A percentile compares a stretch with the other conserved stretches of the same genome.
phyloP scores from a whole-genome alignment of 441 rosid species.

The Eutrema salsugineum region DNA sequence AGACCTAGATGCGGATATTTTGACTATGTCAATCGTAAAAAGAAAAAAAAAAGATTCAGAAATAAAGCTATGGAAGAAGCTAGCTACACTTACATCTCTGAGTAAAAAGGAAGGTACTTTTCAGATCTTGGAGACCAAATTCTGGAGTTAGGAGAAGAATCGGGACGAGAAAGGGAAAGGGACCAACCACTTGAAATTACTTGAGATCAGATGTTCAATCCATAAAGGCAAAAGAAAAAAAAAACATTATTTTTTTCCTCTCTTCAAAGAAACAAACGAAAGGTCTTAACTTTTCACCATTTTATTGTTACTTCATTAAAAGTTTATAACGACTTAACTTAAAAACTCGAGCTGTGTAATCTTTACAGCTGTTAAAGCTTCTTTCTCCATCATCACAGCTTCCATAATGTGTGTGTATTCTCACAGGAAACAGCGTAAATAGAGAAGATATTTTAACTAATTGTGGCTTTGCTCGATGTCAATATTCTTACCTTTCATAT shows the following conservation, averaged over 20 bases:
- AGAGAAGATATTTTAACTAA: background rate
- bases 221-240: background rate
- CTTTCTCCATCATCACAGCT: background rate
- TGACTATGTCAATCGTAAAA: slow-evolving; percentile 12
- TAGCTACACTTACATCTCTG: slow-evolving; percentile 20
- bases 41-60: slow-evolving; percentile 4
- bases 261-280: background rate
- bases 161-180: background rate
- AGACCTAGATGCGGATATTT: slow-evolving; percentile 12
- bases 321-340: background rate
- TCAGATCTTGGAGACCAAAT: background rate
- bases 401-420: background rate
- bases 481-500: background rate
- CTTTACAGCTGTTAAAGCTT: slow-evolving; percentile 15
- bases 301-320: background rate
- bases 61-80: background rate
- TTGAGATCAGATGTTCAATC: slow-evolving; percentile 23
- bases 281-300: slow-evolving; percentile 4
- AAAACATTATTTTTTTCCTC: background rate
- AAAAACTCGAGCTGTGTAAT: slow-evolving; percentile 1
- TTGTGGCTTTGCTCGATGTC: background rate
- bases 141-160: slow-evolving; percentile 15
- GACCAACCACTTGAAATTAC: slow-evolving; percentile 19
- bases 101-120: slow-evolving; percentile 9
- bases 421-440: background rate